Base-by-base conservation (phyloP, 1,284 basidiomycete species). In the Hymenochaete sp. region DNA sequence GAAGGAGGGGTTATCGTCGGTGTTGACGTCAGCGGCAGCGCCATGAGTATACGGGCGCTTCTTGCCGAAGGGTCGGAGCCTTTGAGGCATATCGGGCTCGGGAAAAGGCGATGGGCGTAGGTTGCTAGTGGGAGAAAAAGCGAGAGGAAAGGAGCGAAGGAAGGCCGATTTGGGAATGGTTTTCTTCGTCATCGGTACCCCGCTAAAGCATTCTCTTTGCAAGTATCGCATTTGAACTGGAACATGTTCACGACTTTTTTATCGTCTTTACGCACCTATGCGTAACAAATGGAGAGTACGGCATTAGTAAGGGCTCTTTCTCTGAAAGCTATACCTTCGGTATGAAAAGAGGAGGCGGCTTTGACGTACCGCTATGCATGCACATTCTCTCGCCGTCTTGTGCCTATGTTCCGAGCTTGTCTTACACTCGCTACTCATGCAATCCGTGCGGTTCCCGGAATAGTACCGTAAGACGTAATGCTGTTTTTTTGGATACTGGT, bases 401-500 rank as follows among this genome's bases (percentile, higher is more conserved):
- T 80, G 78, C 54, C 66, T 72, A 56, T 80, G 77, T 8, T 64
- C 60, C 14, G 58, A 57, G 53, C 77, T 79, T 2, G 71, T 69
- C 55, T 72, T 78, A 63, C 77, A 80, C 24, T 56, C 56, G 3
- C 57, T 55, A 2, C 67, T 69, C 41, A 60, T 58, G 54, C 77
- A 80, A 56, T 80, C 78, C n/a, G 55, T 54, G 8, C 66, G 64
- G 47, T 72, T 66, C 19, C 77, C 78, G 18, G 78, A 77, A 55
- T 68, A 77, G 57, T 77, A 79, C 26, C 74, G 68, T 32, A 71
- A 71, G 52, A 79, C 75, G 59, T 78, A 80, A 56, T 79, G 77
- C 77, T 79, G 56, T 3, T 16, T 16, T 6, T 19, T 8, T 35
- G 21, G 13, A 5, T 6, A 8, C 5, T 6, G 14, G 6, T 19